Base-by-base conservation (phyloP, 176 grass and related monocot genomes). In the Avena eriantha region DNA sequence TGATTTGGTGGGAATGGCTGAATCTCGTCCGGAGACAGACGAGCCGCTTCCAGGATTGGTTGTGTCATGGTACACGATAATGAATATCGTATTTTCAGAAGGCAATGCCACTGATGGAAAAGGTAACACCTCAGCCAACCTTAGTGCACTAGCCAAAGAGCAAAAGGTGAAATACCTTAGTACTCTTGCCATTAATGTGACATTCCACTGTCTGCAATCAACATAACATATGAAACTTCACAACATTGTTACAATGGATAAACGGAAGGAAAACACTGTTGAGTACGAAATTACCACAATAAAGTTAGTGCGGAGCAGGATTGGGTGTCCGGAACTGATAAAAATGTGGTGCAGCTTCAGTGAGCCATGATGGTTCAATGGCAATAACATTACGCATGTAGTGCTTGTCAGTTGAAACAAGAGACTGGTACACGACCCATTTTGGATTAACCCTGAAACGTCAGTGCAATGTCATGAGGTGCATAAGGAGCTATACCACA, bases 301-400 rank as follows among this genome's bases (percentile, higher is more conserved):
- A 19, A 58, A 69, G 47, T 94, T 86, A 95, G 82, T 89, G 90
- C 22, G 86, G 96, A 64, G 71, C 82, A 82, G 84, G 93, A 83
- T 95, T 98, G 19, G 90, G 92, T 68, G 89, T 76, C 56, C 88
- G 90, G 36, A 88, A 81, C 71, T 98, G 92, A 86, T 95, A 98
- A 72, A 98, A 98, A 85, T 94, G 93, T 80, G 96, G 96, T 57
- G 96, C 96, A 77, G 93, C 90, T 87, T 95, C 96, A 43, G 91
- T 95, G 82, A 98, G 96, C 96, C 96, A 98, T 69, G 93, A 93
- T 82, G 96, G 84, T 59, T 98, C 96, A 79, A 98, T 94, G 23
- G 93, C 92, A 81, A 95, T 92, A 17, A 95, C 93, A 85, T 95
- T 98, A 79, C 96, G 92, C 90, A 94, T 92, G 76, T 98, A 98